These are phyloP conservation scores for Aspergillus tanneri DNA, from an alignment of 2,329 filamentous ascomycete species.

Conservation along the genomic window DNA sequence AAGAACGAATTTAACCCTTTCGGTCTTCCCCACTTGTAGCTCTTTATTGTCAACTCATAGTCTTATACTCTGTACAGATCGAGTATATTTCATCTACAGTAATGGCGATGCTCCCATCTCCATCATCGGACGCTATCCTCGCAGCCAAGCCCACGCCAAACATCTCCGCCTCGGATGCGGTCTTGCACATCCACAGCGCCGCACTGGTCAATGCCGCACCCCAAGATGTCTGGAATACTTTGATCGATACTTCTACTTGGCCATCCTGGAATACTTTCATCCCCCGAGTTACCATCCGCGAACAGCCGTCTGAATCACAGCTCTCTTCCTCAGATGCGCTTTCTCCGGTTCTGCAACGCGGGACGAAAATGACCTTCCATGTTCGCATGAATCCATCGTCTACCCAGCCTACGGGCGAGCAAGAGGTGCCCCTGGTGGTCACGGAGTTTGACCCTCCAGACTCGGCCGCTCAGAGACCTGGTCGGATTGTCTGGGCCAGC, in stretches of 20 bases:
- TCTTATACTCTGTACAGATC: neutral
- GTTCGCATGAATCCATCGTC: slow-evolving; percentile 42
- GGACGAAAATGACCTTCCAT: slow-evolving; percentile 47
- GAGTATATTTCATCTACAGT: neutral
- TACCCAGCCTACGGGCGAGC: slow-evolving; percentile 23
- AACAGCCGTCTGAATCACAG: slow-evolving; percentile 32
- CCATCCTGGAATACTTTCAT: slow-evolving; percentile 50
- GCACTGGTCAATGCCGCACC: slow-evolving; percentile 43
- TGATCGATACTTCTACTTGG: slow-evolving; percentile 49
- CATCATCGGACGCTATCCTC: slow-evolving; percentile 4
- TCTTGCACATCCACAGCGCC: slow-evolving; percentile 35
- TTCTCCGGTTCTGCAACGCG: slow-evolving; percentile 34
- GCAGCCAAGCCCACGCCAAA: slow-evolving; percentile 23
- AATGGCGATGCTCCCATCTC: neutral
- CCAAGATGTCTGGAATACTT: slow-evolving; percentile 43
- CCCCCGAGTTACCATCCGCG: slow-evolving; percentile 46
- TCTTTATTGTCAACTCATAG: neutral
- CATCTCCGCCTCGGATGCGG: slow-evolving; percentile 32
- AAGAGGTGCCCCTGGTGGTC: slow-evolving; percentile 31
- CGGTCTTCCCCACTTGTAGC: neutral
- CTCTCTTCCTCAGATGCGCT: slow-evolving; percentile 14
- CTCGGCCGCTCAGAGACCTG: slow-evolving; percentile 15
- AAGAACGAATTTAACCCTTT: too few relatives aligned
- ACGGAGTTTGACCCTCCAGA: slow-evolving; percentile 34
- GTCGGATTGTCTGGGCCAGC: slow-evolving; percentile 31